phyloP scores from a whole-genome alignment of 495 filamentous ascomycete genomes.

The Penicillium simplicissimum region DNA sequence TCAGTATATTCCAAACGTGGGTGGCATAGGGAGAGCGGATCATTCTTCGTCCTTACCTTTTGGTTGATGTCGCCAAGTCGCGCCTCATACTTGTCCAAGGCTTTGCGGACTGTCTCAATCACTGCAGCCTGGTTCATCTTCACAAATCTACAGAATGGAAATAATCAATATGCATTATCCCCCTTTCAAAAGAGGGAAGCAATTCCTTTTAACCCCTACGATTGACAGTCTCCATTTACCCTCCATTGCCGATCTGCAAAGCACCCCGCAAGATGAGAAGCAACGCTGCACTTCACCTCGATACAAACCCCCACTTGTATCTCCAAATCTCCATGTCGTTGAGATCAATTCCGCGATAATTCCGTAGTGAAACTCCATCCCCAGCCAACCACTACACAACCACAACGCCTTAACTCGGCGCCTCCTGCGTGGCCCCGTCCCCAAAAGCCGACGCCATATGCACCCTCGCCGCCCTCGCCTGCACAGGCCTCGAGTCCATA shows the following conservation, averaged over 20 bases:
- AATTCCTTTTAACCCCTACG: neutral
- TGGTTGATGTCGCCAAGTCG: constrained; percentile 46
- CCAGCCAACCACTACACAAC: neutral
- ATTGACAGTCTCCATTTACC: no score
- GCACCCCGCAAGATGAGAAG: constrained; percentile 10
- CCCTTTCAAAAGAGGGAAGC: neutral
- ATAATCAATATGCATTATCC: neutral
- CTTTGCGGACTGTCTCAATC: constrained; percentile 29
- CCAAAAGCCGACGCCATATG: constrained; percentile 14
- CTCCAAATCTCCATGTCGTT: no score
- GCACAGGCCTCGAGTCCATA: constrained; percentile 24
- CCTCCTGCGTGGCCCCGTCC: constrained; percentile 4
- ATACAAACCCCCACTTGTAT: neutral
- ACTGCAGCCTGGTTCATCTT: constrained; percentile 18
- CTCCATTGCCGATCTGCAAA: constrained; percentile 19
- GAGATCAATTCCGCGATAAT: constrained; percentile 7
- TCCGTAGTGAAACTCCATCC: constrained; percentile 15
- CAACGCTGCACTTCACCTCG: neutral
- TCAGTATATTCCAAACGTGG: no score
- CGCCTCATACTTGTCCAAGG: constrained; percentile 30
- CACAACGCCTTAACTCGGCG: neutral
- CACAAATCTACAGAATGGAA: constrained; percentile 16
- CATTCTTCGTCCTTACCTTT: constrained; percentile 33
- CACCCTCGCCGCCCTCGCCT: constrained; percentile 22
- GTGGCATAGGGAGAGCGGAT: no score